Percentiles rank a stretch among this genome's conserved stretches.
Conservation (phyloP, 306 rosid species). For the Castanopsis chinensis region DNA sequence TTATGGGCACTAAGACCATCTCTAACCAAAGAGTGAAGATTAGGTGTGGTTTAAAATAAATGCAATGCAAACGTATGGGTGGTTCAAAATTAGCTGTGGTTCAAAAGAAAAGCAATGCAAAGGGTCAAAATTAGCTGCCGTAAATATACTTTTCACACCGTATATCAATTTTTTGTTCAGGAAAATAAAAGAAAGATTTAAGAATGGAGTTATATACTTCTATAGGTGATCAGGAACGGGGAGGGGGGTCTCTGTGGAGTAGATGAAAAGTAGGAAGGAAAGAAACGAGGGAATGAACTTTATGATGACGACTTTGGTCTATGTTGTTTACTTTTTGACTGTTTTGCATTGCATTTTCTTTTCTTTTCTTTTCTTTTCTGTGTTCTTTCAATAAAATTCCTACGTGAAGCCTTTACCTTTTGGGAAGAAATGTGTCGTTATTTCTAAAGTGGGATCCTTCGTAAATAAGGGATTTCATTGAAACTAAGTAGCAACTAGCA, state of each 20-base stretch:
- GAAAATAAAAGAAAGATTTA: neutral
- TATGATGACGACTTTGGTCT: constrained; percentile 30
- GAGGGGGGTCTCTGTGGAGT: neutral
- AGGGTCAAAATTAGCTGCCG: too few relatives aligned
- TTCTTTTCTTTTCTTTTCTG: constrained; percentile 3
- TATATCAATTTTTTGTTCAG: neutral
- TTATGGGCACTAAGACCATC: too few relatives aligned
- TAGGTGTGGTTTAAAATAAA: too few relatives aligned
- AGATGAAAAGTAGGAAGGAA: constrained; percentile 7
- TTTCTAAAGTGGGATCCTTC: neutral
- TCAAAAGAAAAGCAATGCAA: too few relatives aligned
- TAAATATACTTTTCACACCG: neutral
- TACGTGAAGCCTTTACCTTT: constrained; percentile 5
- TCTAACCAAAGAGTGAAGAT: too few relatives aligned
- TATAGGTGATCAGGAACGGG: neutral
- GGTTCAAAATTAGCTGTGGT: too few relatives aligned
- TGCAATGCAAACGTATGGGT: too few relatives aligned
- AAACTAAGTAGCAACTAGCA: too few relatives aligned
- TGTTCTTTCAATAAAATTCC: neutral
- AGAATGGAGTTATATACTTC: neutral
- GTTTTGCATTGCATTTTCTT: constrained; percentile 8
- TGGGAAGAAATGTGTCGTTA: neutral
- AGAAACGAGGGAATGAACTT: constrained; percentile 3
- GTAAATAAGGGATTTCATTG: too few relatives aligned
- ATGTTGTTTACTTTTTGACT: constrained; percentile 41